phyloP scores from a whole-genome alignment of 805 yeast species.

The Yueomyces sinensis region DNA sequence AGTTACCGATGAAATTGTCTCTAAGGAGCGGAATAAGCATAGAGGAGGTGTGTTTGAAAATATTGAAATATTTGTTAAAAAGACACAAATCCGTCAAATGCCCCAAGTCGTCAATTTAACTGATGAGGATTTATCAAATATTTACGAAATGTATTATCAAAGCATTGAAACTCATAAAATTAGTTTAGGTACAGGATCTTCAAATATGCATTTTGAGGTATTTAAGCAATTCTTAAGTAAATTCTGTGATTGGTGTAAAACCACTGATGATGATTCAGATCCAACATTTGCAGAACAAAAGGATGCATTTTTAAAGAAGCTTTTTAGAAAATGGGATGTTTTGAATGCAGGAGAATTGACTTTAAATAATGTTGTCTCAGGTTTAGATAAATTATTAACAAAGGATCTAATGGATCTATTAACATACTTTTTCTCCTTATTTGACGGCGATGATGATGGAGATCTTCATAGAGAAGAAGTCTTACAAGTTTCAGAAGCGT shows the following conservation, averaged over 20 bases:
- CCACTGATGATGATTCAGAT: constrained; percentile 26
- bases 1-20: constrained; percentile 62
- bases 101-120: constrained; percentile 57
- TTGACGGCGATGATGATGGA: constrained; percentile 47
- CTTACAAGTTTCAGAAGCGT: constrained; percentile 74
- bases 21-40: constrained; percentile 53
- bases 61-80: constrained; percentile 79
- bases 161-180: constrained; percentile 56
- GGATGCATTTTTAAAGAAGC: constrained; percentile 40
- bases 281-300: constrained; percentile 21
- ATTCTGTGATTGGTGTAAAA: constrained; percentile 60
- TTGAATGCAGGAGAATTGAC: constrained; percentile 41
- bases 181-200: constrained; percentile 37
- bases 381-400: constrained; percentile 56
- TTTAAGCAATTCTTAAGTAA: constrained; percentile 67
- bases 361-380: constrained; percentile 56
- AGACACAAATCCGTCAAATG: constrained; percentile 79
- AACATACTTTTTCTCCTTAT: constrained; percentile 66
- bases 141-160: constrained; percentile 76
- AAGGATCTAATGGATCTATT: constrained; percentile 68
- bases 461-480: constrained; percentile 67
- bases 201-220: constrained; percentile 62
- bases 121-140: constrained; percentile 45
- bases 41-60: constrained; percentile 72
- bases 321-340: constrained; percentile 65